phyloP scores from a whole-genome alignment of 2,329 filamentous ascomycete genomes.

The Colletotrichum graminicola region DNA sequence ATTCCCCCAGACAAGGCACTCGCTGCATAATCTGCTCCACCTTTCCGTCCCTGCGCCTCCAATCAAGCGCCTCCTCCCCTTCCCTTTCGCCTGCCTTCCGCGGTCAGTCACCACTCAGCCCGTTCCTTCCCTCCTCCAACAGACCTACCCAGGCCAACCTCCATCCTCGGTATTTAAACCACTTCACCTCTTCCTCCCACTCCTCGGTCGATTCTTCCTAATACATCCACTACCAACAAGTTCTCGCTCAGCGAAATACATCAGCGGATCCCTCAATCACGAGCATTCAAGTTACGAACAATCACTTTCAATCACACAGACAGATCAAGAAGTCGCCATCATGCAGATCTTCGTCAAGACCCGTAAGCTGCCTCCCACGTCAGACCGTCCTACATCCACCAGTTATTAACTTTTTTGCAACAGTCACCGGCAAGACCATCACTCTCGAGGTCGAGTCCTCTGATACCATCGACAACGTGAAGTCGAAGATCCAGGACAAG shows the following conservation, averaged over 20 bases:
- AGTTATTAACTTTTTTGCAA: conserved; percentile 51
- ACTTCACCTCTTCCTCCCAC: conserved; percentile 23
- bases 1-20: conserved; percentile 40
- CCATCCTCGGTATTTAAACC: conserved; percentile 30
- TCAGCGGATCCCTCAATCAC: not conserved
- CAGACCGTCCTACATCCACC: conserved; percentile 54
- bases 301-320: conserved; percentile 44
- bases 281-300: conserved; percentile 11
- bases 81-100: conserved; percentile 40
- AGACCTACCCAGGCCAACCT: conserved; percentile 21
- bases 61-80: conserved; percentile 30
- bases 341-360: conserved; percentile 99
- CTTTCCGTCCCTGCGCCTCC: conserved; percentile 38
- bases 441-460: conserved; percentile 83
- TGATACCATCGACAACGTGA: conserved; percentile 88
- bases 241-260: conserved; percentile 17
- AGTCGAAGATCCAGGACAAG: conserved; percentile 92
- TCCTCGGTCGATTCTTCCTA: conserved; percentile 19
- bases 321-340: conserved; percentile 55
- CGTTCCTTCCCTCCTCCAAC: conserved; percentile 27
- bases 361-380: conserved; percentile 68
- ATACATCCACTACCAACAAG: conserved; percentile 19
- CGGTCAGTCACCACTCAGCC: conserved; percentile 35
- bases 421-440: conserved; percentile 89
- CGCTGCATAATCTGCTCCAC: conserved; percentile 47